Conservation (phyloP, 768 basidiomycete genomes). For the Pisolithus microcarpus region DNA sequence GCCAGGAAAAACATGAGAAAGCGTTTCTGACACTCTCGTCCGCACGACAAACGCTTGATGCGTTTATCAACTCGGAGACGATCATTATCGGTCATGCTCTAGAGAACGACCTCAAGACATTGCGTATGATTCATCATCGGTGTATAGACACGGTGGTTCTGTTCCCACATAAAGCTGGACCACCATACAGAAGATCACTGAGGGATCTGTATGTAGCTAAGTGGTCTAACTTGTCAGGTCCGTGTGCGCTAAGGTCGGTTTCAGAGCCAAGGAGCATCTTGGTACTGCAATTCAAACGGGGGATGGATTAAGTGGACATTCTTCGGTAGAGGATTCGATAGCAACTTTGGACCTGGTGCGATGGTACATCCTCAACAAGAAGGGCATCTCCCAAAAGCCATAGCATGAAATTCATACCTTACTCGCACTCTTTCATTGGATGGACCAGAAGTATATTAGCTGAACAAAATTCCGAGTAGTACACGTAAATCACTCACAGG, state of each 20-base stretch:
- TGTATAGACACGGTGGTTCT: slow-evolving; percentile 85
- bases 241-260: slow-evolving; percentile 1
- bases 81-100: slow-evolving; percentile 87
- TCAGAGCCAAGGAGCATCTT: slow-evolving; percentile 78
- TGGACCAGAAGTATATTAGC: no score
- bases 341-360: slow-evolving; percentile 85
- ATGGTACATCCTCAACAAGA: slow-evolving; percentile 68
- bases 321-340: slow-evolving; percentile 82
- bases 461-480: no score
- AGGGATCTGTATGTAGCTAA: slow-evolving; percentile 60
- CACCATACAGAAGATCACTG: slow-evolving; percentile 70
- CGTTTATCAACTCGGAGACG: slow-evolving; percentile 69
- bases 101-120: slow-evolving; percentile 89
- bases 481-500: background rate
- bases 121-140: slow-evolving; percentile 78
- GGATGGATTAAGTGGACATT: slow-evolving; percentile 71
- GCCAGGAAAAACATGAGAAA: slow-evolving; percentile 44
- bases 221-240: background rate
- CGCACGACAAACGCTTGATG: slow-evolving; percentile 61
- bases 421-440: background rate
- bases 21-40: slow-evolving; percentile 63
- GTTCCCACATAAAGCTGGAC: slow-evolving; percentile 79
- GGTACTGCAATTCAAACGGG: slow-evolving; percentile 78
- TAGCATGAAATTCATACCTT: background rate
- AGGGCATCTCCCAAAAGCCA: slow-evolving; percentile 21